Evolutionary conservation across 371 early-diverging fungal species (phyloP).

Genomic region (Conidiobolus incongruus): DNA sequence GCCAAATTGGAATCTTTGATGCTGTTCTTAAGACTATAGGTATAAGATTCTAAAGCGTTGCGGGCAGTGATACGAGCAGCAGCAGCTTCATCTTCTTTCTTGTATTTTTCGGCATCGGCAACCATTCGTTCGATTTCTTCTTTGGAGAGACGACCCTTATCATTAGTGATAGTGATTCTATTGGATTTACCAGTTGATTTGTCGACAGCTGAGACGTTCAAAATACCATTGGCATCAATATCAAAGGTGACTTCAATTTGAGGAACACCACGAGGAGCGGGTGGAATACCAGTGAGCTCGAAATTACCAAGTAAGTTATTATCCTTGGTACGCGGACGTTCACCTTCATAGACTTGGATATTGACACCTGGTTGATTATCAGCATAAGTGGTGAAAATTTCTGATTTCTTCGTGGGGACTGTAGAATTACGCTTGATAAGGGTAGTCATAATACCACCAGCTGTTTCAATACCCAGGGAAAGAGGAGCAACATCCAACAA

Average conservation of each 20-base stretch:
- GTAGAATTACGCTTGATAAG: too few species aligned
- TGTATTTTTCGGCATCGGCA: slow-evolving; percentile 87
- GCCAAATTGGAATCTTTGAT: too few species aligned
- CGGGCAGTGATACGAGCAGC: too few species aligned
- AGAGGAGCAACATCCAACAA: too few species aligned
- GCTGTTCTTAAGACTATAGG: slow-evolving; percentile 67
- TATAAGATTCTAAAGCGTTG: slow-evolving; percentile 66
- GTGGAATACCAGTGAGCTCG: slow-evolving; percentile 87
- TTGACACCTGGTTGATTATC: slow-evolving; percentile 97
- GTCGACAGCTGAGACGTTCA: too few species aligned
- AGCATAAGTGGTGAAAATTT: slow-evolving; percentile 93
- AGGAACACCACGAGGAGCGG: slow-evolving; percentile 92
- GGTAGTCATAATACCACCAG: too few species aligned
- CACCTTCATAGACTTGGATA: slow-evolving; percentile 97
- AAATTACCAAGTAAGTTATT: slow-evolving; percentile 94
- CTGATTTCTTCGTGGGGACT: slow-evolving; percentile 92
- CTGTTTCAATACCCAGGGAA: too few species aligned
- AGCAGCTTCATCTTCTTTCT: slow-evolving; percentile 80
- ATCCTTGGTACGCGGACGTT: slow-evolving; percentile 88
- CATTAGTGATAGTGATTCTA: too few species aligned
- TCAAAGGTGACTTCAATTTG: slow-evolving; percentile 97
- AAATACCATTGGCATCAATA: too few species aligned
- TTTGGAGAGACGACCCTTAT: too few species aligned
- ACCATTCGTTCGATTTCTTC: slow-evolving; percentile 96
- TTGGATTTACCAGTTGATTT: too few species aligned